A percentile compares a stretch with the other conserved stretches of the same genome.
Evolutionary conservation across 2,329 filamentous ascomycete species (phyloP).

Genomic region (Cordyceps cateniannulata): DNA sequence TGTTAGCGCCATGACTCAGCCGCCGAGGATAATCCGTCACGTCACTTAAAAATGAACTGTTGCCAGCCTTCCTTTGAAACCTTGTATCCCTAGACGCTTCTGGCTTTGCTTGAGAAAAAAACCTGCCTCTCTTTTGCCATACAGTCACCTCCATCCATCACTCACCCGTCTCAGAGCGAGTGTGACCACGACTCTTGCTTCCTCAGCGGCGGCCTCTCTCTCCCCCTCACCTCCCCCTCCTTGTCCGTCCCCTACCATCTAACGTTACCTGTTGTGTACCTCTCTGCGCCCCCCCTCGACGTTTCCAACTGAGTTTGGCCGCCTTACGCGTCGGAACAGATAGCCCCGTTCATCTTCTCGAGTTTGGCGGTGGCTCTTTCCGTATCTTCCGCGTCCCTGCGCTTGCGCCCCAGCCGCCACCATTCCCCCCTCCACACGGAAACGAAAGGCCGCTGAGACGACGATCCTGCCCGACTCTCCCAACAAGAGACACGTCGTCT

Average conservation of each 20-base stretch:
- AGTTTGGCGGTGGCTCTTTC: neutral
- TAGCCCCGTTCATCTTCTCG: no score
- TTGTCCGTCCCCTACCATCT: no score
- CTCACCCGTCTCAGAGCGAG: neutral
- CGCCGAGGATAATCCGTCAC: conserved; percentile 11
- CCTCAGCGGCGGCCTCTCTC: neutral
- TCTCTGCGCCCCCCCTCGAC: neutral
- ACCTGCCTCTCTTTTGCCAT: neutral
- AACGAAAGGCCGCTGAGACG: conserved; percentile 62
- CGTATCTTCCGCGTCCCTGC: neutral
- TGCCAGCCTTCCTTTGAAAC: neutral
- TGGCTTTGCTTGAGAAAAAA: neutral
- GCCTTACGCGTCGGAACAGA: no score
- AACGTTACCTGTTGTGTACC: neutral
- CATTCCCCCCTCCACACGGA: conserved; percentile 54
- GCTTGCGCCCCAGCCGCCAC: conserved; percentile 32
- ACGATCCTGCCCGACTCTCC: conserved; percentile 43
- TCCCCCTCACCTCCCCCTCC: neutral
- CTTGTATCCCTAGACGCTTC: neutral
- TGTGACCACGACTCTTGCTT: neutral
- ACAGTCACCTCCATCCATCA: neutral
- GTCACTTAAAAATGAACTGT: conserved; percentile 5
- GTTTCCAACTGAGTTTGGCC: no score
- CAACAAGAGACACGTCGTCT: conserved; percentile 52
- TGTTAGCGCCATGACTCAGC: conserved; percentile 11